A percentile compares a stretch with the other conserved stretches of the same genome.
Conservation (phyloP, 371 early-diverging fungal genomes). For the Mucor indicus region DNA sequence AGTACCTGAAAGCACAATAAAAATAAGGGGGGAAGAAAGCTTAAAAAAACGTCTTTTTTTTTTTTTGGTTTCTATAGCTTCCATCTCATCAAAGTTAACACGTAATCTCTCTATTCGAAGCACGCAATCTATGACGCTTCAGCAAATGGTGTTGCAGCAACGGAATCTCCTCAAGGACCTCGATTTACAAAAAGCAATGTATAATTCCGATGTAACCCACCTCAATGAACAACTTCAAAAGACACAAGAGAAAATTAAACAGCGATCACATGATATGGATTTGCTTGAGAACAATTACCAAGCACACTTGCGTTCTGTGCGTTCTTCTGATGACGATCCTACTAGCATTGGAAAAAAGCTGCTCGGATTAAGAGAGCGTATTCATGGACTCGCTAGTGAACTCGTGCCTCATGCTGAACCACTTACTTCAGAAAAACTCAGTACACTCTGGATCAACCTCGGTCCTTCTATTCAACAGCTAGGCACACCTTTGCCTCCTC, state of each 20-base stretch:
- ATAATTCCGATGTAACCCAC: constrained; percentile 10
- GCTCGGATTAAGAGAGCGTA: constrained; percentile 15
- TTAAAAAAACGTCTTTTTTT: neutral
- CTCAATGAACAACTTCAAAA: constrained; percentile 17
- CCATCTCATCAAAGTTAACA: constrained; percentile 4
- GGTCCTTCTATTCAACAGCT: constrained; percentile 26
- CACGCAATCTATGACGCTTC: constrained; percentile 2
- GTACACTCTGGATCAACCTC: constrained; percentile 45
- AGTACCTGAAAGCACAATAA: neutral
- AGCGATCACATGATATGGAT: constrained; percentile 19
- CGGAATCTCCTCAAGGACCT: constrained; percentile 19
- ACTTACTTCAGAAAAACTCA: constrained; percentile 22
- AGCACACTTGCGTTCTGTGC: constrained; percentile 26
- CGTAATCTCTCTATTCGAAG: constrained; percentile 7
- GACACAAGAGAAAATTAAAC: constrained; percentile 16
- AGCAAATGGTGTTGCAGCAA: constrained; percentile 20
- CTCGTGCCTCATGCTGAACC: constrained; percentile 25
- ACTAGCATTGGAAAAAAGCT: constrained; percentile 23
- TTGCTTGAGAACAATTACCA: constrained; percentile 28
- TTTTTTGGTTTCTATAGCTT: neutral
- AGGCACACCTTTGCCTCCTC: constrained; percentile 26
- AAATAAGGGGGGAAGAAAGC: neutral
- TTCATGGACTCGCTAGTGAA: constrained; percentile 23
- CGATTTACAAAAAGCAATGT: constrained; percentile 18
- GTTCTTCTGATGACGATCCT: constrained; percentile 38